These are phyloP conservation scores for Verticillium nonalfalfae DNA, from an alignment of 2,329 filamentous ascomycete genomes.

Conservation along the genomic window DNA sequence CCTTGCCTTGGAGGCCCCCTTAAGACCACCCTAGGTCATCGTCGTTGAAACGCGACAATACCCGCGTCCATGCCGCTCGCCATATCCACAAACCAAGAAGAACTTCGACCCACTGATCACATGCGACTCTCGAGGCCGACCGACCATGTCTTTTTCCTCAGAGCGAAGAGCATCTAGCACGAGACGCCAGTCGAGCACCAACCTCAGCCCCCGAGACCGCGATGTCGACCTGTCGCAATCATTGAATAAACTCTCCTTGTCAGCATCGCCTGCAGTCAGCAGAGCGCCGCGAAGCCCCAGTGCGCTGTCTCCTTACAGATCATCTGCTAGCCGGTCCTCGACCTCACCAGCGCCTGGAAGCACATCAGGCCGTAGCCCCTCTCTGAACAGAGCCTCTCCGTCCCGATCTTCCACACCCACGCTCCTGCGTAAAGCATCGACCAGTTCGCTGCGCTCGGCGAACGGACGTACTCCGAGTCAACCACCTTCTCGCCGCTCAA, in stretches of 20 bases:
- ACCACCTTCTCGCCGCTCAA: conserved; percentile 40
- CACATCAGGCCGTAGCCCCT: conserved; percentile 35
- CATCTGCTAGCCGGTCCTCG: conserved; percentile 26
- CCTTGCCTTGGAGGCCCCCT: no score
- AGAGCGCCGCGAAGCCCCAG: conserved; percentile 19
- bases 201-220: conserved; percentile 19
- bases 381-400: conserved; percentile 32
- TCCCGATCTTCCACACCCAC: conserved; percentile 37
- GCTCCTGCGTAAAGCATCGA: conserved; percentile 49
- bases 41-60: not conserved
- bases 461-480: conserved; percentile 28
- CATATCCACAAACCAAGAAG: not conserved
- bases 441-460: conserved; percentile 48
- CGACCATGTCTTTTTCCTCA: conserved; percentile 18
- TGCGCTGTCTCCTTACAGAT: conserved; percentile 27
- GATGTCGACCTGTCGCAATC: conserved; percentile 30
- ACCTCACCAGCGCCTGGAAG: conserved; percentile 30
- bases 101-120: not conserved
- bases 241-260: conserved; percentile 37
- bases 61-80: not conserved
- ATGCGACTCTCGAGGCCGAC: conserved; percentile 1
- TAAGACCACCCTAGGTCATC: no score
- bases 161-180: conserved; percentile 17
- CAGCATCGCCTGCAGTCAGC: conserved; percentile 19
- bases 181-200: conserved; percentile 23